Conservation (phyloP, 2,329 filamentous ascomycete species). For the Coniosporium tulheliwenetii region DNA sequence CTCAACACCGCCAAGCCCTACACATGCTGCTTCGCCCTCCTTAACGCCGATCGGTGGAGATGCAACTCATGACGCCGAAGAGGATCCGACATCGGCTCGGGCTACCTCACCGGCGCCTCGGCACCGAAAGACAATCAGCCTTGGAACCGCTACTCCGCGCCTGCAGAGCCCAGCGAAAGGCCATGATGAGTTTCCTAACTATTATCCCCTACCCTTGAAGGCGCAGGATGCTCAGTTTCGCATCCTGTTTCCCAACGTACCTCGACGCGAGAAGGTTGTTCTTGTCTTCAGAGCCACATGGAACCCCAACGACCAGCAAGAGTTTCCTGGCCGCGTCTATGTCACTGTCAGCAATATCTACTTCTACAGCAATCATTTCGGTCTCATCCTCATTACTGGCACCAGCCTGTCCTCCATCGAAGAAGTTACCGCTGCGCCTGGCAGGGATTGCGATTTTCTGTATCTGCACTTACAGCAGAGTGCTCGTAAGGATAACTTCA, state of each 20-base stretch:
- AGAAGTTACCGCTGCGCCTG: constrained; percentile 80
- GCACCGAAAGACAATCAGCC: constrained; percentile 42
- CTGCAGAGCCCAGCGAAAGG: constrained; percentile 10
- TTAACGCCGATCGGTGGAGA: constrained; percentile 1
- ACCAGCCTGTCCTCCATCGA: constrained; percentile 62
- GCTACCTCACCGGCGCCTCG: constrained; percentile 7
- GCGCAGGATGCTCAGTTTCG: constrained; percentile 89
- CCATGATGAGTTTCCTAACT: constrained; percentile 47
- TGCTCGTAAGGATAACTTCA: constrained; percentile 46
- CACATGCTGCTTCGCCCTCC: constrained; percentile 9
- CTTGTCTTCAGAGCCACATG: constrained; percentile 89
- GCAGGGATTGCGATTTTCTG: constrained; percentile 83
- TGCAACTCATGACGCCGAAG: constrained; percentile 4
- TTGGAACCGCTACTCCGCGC: constrained; percentile 23
- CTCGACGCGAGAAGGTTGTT: constrained; percentile 64
- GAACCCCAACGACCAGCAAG: constrained; percentile 59
- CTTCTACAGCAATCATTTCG: constrained; percentile 92
- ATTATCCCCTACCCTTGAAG: constrained; percentile 69
- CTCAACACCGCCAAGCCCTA: constrained; percentile 16
- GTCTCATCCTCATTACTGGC: constrained; percentile 70
- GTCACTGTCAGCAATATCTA: constrained; percentile 79
- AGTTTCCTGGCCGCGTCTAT: constrained; percentile 74
- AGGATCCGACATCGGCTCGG: not conserved
- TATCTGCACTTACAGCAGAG: constrained; percentile 63
- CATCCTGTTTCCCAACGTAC: constrained; percentile 71